A percentile compares a stretch with the other conserved stretches of the same genome.
Conservation (phyloP, 805 yeast species). For the Zygoascus tannicola region DNA sequence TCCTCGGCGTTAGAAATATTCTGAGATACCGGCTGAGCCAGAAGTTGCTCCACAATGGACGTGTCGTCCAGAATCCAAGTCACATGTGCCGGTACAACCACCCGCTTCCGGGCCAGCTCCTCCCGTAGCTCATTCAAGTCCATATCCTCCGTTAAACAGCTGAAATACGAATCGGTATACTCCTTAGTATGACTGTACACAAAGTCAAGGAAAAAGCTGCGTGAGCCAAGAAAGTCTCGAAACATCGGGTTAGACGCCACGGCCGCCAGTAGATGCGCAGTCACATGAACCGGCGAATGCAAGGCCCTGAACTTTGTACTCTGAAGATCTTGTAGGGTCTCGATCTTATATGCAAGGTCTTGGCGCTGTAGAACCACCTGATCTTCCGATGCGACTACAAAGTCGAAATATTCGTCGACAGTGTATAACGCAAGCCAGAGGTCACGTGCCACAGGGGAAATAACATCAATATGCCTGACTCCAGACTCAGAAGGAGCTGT, state of each 20-base stretch:
- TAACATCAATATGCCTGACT: neutral
- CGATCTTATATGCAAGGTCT: slow-evolving; percentile 6
- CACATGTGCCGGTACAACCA: too few relatives aligned
- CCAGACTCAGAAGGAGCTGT: neutral
- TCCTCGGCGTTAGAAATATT: too few relatives aligned
- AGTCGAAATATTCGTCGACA: slow-evolving; percentile 9
- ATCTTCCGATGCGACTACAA: slow-evolving; percentile 3
- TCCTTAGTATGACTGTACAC: neutral
- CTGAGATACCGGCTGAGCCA: neutral
- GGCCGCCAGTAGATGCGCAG: neutral
- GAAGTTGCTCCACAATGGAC: neutral
- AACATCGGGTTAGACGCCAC: neutral
- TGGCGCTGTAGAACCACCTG: neutral
- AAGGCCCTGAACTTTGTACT: slow-evolving; percentile 7
- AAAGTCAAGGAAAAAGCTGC: neutral
- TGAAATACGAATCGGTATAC: neutral
- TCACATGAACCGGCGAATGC: neutral
- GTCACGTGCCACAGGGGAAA: neutral
- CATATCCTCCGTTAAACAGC: neutral
- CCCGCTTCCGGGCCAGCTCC: neutral
- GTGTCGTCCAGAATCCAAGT: neutral
- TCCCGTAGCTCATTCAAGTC: neutral
- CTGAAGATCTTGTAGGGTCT: slow-evolving; percentile 6
- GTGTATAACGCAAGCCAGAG: neutral
- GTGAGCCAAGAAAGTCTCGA: neutral